These are phyloP conservation scores for Globisporangium nunn DNA, from an alignment of 352 stramenopile species.

Conservation along the genomic window DNA sequence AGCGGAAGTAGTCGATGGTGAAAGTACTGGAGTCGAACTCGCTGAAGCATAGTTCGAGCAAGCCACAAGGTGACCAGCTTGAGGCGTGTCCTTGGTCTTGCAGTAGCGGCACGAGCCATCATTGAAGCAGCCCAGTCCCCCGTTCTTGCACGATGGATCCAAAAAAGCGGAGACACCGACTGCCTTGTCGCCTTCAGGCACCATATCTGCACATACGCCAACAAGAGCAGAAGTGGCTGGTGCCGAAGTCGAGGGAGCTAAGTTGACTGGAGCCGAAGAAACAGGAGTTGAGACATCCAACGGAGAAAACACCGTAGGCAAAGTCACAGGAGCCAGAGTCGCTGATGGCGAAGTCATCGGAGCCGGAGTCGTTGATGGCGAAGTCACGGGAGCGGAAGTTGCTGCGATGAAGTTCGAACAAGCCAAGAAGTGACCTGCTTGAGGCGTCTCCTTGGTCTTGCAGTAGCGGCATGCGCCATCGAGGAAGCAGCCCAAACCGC, in stretches of 20 bases:
- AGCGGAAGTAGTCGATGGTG: not conserved
- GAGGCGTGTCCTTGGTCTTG: conserved; percentile 7
- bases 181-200: conserved; percentile 2
- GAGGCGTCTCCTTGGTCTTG: conserved; percentile 12
- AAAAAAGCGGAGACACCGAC: conserved; percentile 5
- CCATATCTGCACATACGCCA: not conserved
- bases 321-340: not conserved
- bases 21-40: not conserved
- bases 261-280: not conserved
- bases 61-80: conserved; percentile 5
- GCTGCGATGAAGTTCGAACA: conserved; percentile 3
- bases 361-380: not conserved
- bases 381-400: not conserved
- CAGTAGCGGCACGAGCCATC: conserved; percentile 1
- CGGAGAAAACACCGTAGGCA: not conserved
- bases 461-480: conserved; percentile 17
- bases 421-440: conserved; percentile 11
- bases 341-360: not conserved
- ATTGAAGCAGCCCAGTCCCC: conserved; percentile 13
- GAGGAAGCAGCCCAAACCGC: conserved; percentile 17
- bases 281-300: not conserved
- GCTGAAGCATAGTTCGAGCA: conserved; percentile 4
- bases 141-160: conserved; percentile 6
- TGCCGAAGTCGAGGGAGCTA: not conserved
- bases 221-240: not conserved